Percentiles rank a stretch among this genome's conserved stretches.
Evolutionary conservation across 306 rosid species (phyloP).

Genomic region (Sicyos edulis): DNA sequence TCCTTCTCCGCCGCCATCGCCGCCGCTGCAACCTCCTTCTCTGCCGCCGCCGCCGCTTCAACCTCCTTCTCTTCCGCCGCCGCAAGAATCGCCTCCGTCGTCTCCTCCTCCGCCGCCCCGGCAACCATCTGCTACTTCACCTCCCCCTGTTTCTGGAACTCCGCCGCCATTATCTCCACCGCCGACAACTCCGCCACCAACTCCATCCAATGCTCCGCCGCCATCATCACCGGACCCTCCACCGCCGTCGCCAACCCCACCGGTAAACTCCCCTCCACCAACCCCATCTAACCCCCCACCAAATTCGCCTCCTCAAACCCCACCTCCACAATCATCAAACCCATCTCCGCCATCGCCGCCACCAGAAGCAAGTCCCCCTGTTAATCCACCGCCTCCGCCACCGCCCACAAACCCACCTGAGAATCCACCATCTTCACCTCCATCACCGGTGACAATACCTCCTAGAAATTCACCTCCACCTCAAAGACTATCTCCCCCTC

Average conservation of each 20-base stretch:
- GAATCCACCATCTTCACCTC: conserved; percentile 22
- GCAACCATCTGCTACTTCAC: too few relatives aligned
- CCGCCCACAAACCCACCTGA: conserved; percentile 3
- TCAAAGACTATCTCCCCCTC: conserved; percentile 30
- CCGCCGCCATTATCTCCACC: too few relatives aligned
- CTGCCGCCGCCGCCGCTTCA: too few relatives aligned
- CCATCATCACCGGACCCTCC: not conserved
- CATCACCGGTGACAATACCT: conserved; percentile 25
- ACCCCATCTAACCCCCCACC: conserved; percentile 20
- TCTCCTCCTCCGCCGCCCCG: too few relatives aligned
- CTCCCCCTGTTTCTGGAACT: too few relatives aligned
- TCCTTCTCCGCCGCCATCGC: too few relatives aligned
- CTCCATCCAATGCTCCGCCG: too few relatives aligned
- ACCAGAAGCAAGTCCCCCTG: conserved; percentile 31
- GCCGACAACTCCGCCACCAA: too few relatives aligned
- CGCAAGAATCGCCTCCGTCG: too few relatives aligned
- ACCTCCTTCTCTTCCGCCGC: too few relatives aligned
- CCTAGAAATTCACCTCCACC: conserved; percentile 39
- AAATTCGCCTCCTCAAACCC: conserved; percentile 28
- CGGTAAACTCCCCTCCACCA: conserved; percentile 25
- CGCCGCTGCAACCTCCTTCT: too few relatives aligned
- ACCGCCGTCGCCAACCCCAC: not conserved
- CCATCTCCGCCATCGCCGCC: conserved; percentile 31
- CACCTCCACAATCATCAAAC: conserved; percentile 35
- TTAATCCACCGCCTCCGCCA: conserved; percentile 26